A percentile compares a stretch with the other conserved stretches of the same genome.
These are phyloP conservation scores for Penicillium psychrofluorescens DNA, from an alignment of 495 filamentous ascomycete species.

Conservation along the genomic window DNA sequence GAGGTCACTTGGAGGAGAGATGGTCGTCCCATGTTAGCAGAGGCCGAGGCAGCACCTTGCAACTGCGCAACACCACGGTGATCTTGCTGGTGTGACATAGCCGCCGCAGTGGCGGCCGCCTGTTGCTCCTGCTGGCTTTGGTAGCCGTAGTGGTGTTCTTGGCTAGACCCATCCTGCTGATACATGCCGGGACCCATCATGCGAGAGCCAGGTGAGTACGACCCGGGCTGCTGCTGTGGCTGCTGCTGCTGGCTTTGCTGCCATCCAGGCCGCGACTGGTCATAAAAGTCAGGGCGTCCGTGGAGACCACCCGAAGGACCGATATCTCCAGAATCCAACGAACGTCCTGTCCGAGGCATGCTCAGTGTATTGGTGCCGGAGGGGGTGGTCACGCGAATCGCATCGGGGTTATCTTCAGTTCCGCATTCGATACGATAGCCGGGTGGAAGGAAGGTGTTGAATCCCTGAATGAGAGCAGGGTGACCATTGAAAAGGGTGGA, in stretches of 20 bases:
- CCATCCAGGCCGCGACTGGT: slow-evolving; percentile 42
- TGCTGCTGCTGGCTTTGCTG: slow-evolving; percentile 41
- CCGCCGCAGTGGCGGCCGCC: slow-evolving; percentile 28
- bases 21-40: slow-evolving; percentile 35
- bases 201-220: slow-evolving; percentile 39
- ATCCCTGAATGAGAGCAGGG: slow-evolving; percentile 93
- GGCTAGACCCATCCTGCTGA: slow-evolving; percentile 30
- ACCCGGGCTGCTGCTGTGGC: slow-evolving; percentile 45
- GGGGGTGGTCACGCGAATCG: slow-evolving; percentile 93
- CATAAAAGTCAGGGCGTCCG: slow-evolving; percentile 37
- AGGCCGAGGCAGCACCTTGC: slow-evolving; percentile 66
- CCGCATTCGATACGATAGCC: slow-evolving; percentile 98
- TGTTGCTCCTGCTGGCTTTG: slow-evolving; percentile 41
- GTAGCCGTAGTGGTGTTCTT: slow-evolving; percentile 39
- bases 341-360: slow-evolving; percentile 46
- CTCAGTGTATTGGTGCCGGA: slow-evolving; percentile 67
- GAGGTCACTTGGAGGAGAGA: slow-evolving; percentile 37
- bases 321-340: slow-evolving; percentile 36
- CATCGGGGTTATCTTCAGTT: slow-evolving; percentile 82
- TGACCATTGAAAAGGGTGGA: slow-evolving; percentile 96
- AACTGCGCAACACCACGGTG: slow-evolving; percentile 75
- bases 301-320: slow-evolving; percentile 28
- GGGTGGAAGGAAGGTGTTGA: slow-evolving; percentile 96
- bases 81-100: slow-evolving; percentile 64
- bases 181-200: slow-evolving; percentile 35